Percentiles rank a stretch among this genome's conserved stretches.
phyloP scores from a whole-genome alignment of 495 filamentous ascomycete genomes.

The Penicillium longicatenatum region DNA sequence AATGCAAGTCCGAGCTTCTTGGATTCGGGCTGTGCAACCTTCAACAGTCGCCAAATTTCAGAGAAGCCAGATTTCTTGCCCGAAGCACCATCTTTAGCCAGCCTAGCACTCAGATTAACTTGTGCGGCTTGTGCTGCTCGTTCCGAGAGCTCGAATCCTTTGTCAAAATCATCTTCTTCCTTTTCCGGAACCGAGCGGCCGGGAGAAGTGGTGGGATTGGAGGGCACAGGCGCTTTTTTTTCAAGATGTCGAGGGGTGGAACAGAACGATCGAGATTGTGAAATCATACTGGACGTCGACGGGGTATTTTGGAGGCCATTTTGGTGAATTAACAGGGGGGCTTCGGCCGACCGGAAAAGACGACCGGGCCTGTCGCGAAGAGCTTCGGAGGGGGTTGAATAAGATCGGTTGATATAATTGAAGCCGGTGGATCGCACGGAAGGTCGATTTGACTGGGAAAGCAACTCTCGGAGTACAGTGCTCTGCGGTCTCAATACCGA shows the following conservation, averaged over 20 bases:
- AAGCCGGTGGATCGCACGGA: constrained; percentile 3
- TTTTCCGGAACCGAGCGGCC: constrained; percentile 26
- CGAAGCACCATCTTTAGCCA: constrained; percentile 74
- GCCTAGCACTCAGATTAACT: constrained; percentile 81
- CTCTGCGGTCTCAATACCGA: constrained; percentile 24
- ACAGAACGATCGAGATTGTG: constrained; percentile 31
- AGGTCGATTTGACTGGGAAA: constrained; percentile 13
- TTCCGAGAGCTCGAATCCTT: constrained; percentile 68
- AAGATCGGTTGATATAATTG: constrained; percentile 21
- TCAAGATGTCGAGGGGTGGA: constrained; percentile 33
- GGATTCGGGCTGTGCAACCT: constrained; percentile 83
- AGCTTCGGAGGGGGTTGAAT: constrained; percentile 28
- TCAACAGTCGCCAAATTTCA: constrained; percentile 85
- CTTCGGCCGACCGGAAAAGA: constrained; percentile 16
- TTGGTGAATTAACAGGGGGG: constrained; percentile 19
- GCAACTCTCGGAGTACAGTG: constrained; percentile 22
- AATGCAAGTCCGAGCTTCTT: constrained; percentile 80
- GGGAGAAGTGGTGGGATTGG: constrained; percentile 17
- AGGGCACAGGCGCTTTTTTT: constrained; percentile 25
- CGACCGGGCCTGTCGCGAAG: constrained; percentile 21
- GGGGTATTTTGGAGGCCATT: constrained; percentile 18
- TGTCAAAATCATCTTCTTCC: constrained; percentile 51
- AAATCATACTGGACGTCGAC: constrained; percentile 21
- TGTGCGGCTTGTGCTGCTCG: constrained; percentile 86
- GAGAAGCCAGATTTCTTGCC: constrained; percentile 64